These are phyloP conservation scores for Termitomyces sp. DNA, from an alignment of 768 basidiomycete genomes.

Conservation along the genomic window DNA sequence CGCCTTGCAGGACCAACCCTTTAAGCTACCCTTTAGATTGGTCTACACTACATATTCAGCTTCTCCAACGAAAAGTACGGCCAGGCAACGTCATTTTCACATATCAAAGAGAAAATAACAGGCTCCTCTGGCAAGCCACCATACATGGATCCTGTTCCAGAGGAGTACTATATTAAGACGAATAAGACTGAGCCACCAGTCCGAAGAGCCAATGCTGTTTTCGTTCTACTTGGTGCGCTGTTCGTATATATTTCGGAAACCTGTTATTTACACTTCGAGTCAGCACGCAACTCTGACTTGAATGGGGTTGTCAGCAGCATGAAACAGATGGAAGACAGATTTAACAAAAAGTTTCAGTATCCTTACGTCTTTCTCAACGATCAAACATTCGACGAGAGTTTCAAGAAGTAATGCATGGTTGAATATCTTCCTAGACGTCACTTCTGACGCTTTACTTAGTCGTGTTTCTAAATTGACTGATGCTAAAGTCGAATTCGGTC, in stretches of 20 bases:
- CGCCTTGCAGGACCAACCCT: background rate
- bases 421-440: background rate
- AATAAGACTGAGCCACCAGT: conserved; percentile 31
- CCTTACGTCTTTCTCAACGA: conserved; percentile 90
- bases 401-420: conserved; percentile 45
- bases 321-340: conserved; percentile 80
- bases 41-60: conserved; percentile 59
- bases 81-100: conserved; percentile 47
- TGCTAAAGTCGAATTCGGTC: conserved; percentile 61
- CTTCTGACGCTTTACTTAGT: conserved; percentile 22
- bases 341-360: conserved; percentile 84
- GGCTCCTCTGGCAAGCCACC: conserved; percentile 30
- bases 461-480: conserved; percentile 56
- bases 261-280: background rate
- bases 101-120: conserved; percentile 30
- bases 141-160: conserved; percentile 53
- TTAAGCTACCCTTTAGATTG: conserved; percentile 27
- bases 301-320: conserved; percentile 57
- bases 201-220: conserved; percentile 76
- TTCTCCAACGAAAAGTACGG: conserved; percentile 64
- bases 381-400: conserved; percentile 60
- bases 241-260: background rate
- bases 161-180: conserved; percentile 44
- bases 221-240: conserved; percentile 62
- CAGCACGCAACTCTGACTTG: conserved; percentile 57